Base-by-base conservation (phyloP, 176 grass and related monocot species). In the Elaeis guineensis region DNA sequence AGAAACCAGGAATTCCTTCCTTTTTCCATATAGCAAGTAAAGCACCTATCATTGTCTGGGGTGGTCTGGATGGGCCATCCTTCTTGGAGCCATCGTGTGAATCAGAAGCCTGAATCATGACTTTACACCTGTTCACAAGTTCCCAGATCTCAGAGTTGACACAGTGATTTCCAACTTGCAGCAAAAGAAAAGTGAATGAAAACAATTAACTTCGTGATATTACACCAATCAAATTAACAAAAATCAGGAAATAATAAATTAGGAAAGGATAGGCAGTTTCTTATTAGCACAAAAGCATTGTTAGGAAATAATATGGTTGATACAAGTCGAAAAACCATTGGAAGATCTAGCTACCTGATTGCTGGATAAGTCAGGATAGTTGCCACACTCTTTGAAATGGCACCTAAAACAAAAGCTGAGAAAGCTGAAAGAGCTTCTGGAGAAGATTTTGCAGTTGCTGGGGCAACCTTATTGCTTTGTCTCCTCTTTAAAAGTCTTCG, bases 1-100 rank as follows among this genome's bases (percentile, higher is more conserved):
- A 98, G 76, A 98, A 89, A 11, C 93, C 93, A 21, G 88, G 73
- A 58, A 98, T 69, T 48, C 93, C 93, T 81, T 98, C 93, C 39
- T 85, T 89, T 30, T 30, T 85, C 93, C 93, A 92, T 70, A 98
- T 92, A 23, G 84, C 79, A 77, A 16, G 61, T 71, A 92, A 78
- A 59, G 88, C 81, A 39, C 69, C 79, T 21, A 83, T 17, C 79
- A 98, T 78, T 59, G 93, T 92, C 69, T 86, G 92, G 14, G 84
- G 79, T 39, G 70, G 17, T 72, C 65, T 89, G 35, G 66, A 66
- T 66, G 76, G 66, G 25, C 65, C 64, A 62, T 75, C 24, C 16
- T 61, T 78, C 22, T 84, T 71, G 14, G 75, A 59, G n/a, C 65
- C 76, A 21, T 79, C 32, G 0, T 85, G 64, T 39, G 78, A 55